Base-by-base conservation (phyloP, 2,329 filamentous ascomycete species). In the Aspergillus ochraceoroseus region DNA sequence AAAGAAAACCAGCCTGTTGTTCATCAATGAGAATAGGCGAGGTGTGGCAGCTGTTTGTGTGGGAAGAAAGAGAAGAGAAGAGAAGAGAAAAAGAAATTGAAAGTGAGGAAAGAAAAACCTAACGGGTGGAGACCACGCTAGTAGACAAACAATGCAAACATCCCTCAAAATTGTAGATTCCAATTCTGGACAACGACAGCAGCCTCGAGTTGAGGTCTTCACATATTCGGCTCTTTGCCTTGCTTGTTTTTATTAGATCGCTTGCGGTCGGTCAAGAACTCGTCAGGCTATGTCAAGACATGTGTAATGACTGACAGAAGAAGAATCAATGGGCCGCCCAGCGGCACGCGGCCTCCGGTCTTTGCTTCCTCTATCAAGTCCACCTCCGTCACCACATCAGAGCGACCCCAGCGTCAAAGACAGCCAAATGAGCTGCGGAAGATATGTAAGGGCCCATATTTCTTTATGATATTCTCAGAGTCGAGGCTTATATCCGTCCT, bases 311-410 rank as follows among this genome's bases (percentile, higher is more conserved):
- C 83, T 41, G 92, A 98, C 64, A 80, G 89, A 64, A 82, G 90
- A 68, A 81, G 92, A 55, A 81, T 95, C 52, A 96, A 96, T 67
- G 87, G 87, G 4, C 92, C 92, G 5, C 73, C 80, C 27, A 85
- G 86, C 38, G 78, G 79, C 18, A 96, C 88, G 6, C 68, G 75
- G 22, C 77, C 87, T 11, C 87, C 88, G 1, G 68, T 87, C 3
- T 95, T 82, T 59, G 76, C 71, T 34, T 63, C 63, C 5, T 51
- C 58, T 6, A 48, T 61, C 34, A 67, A 68, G 43, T 68, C 70
- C 15, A 57, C 70, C 11, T 64, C 70, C 28, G 65, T 79, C 50
- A 66, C 72, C 22, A 55, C 69, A 38, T 65, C 69, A 46, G 57
- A 70, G 32, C 66, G 67, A 49, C 75, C 80, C 47, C 64, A 68